phyloP scores from a whole-genome alignment of 345 rosid species.

The Brassica carinata region DNA sequence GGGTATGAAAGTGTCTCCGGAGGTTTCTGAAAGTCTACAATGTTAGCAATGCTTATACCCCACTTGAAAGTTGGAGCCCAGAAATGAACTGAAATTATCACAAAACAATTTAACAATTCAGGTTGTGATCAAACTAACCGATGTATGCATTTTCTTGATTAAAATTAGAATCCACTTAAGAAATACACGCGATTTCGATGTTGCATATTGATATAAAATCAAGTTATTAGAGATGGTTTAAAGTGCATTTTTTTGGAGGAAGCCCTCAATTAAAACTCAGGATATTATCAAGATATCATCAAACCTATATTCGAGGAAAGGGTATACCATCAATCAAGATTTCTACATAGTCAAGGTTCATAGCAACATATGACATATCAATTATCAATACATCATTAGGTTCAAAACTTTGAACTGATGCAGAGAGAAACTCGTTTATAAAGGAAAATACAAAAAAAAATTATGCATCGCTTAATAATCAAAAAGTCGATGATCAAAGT shows the following conservation, averaged over 20 bases:
- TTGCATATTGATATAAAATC: not conserved
- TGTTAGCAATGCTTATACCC: slow-evolving; percentile 89
- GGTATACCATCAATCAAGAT: too few species aligned
- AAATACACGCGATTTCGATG: not conserved
- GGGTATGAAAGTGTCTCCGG: slow-evolving; percentile 88
- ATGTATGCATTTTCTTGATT: not conserved
- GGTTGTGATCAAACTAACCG: not conserved
- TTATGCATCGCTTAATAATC: not conserved
- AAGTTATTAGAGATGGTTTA: too few species aligned
- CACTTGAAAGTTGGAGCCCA: slow-evolving; percentile 97
- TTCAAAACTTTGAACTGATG: not conserved
- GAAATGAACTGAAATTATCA: slow-evolving; percentile 47
- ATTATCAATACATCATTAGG: not conserved
- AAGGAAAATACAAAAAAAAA: not conserved
- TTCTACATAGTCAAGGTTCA: too few species aligned
- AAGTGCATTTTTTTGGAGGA: not conserved
- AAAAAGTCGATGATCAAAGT: slow-evolving; percentile 11
- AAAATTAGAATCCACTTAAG: not conserved
- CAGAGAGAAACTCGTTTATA: not conserved
- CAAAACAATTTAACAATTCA: not conserved
- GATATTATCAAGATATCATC: not conserved
- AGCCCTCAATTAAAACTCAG: not conserved
- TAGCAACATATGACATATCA: too few species aligned
- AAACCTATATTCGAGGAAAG: not conserved
- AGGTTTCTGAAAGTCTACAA: slow-evolving; percentile 82